A percentile compares a stretch with the other conserved stretches of the same genome.
Evolutionary conservation across 1,139 yeast genomes (phyloP).

Genomic region (Chernovozyma sophiae-reginae): DNA sequence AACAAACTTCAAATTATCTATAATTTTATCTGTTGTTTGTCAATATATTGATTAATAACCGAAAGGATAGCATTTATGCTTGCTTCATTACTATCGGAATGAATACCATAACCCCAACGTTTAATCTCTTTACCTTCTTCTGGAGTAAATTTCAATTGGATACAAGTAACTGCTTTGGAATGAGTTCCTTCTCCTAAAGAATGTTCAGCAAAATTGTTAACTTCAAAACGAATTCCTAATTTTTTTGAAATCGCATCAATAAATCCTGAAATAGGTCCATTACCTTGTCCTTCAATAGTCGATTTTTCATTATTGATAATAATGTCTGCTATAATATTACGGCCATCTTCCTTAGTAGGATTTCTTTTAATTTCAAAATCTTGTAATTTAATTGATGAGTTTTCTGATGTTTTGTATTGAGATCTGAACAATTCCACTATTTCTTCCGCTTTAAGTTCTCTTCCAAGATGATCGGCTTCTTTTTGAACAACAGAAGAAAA

Average conservation of each 20-base stretch:
- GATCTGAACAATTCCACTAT: conserved; percentile 35
- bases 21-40: conserved; percentile 10
- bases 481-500: conserved; percentile 39
- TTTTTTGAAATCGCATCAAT: conserved; percentile 36
- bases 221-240: conserved; percentile 35
- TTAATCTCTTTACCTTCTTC: conserved; percentile 22
- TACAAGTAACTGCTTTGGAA: conserved; percentile 45
- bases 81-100: conserved; percentile 45
- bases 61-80: conserved; percentile 45
- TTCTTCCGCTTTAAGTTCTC: conserved; percentile 44
- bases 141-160: conserved; percentile 34
- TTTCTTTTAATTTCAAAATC: conserved; percentile 33
- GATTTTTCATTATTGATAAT: conserved; percentile 18
- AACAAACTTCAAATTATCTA: too few relatives aligned
- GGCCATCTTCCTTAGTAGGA: conserved; percentile 17
- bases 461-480: conserved; percentile 39
- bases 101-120: conserved; percentile 46
- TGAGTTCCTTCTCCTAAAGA: conserved; percentile 41
- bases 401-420: conserved; percentile 23
- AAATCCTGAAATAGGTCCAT: conserved; percentile 48
- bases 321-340: conserved; percentile 30
- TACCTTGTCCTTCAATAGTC: conserved; percentile 34
- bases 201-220: conserved; percentile 42
- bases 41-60: conserved; percentile 33
- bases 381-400: conserved; percentile 23